Evolutionary conservation across 2,329 filamentous ascomycete species (phyloP).

Genomic region (Rugonectria rugulosa): DNA sequence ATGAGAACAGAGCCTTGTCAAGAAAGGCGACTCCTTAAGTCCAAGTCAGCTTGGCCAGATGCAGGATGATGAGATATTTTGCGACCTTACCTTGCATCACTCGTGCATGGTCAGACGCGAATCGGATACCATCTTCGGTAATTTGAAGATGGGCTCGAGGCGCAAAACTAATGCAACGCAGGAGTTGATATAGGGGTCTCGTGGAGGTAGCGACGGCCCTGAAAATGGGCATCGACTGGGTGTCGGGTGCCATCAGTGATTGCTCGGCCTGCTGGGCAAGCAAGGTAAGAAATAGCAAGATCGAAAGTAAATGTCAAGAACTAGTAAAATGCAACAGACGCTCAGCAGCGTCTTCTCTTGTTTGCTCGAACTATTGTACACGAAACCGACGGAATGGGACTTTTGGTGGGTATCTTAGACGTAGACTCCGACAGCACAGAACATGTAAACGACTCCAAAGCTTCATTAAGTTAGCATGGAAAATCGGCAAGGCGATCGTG

Average conservation of each 20-base stretch:
- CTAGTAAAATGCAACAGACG: conserved; percentile 37
- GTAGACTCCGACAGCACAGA: conserved; percentile 98
- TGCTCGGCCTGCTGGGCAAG: conserved; percentile 5
- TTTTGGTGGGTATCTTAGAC: conserved; percentile 72
- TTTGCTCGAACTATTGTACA: conserved; percentile 49
- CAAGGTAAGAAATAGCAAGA: conserved; percentile 13
- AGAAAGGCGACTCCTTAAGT: conserved; percentile 70
- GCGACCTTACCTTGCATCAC: conserved; percentile 81
- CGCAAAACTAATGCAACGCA: conserved; percentile 66
- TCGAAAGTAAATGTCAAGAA: conserved; percentile 32
- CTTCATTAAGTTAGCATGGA: conserved; percentile 54
- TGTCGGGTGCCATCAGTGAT: conserved; percentile 42
- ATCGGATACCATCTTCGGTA: conserved; percentile 82
- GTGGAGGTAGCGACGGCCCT: conserved; percentile 81
- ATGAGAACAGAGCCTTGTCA: conserved; percentile 87
- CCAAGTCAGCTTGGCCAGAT: conserved; percentile 17
- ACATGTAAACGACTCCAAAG: conserved; percentile 96
- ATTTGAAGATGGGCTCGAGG: conserved; percentile 73
- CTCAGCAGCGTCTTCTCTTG: conserved; percentile 42
- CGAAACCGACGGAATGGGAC: conserved; percentile 41
- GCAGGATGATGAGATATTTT: background rate
- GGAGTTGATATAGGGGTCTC: conserved; percentile 72
- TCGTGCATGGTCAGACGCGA: conserved; percentile 86
- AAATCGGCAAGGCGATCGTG: background rate
- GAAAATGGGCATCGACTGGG: conserved; percentile 62